A percentile compares a stretch with the other conserved stretches of the same genome.
Evolutionary conservation across 805 yeast genomes (phyloP).

Genomic region (Hyphopichia homilentoma): DNA sequence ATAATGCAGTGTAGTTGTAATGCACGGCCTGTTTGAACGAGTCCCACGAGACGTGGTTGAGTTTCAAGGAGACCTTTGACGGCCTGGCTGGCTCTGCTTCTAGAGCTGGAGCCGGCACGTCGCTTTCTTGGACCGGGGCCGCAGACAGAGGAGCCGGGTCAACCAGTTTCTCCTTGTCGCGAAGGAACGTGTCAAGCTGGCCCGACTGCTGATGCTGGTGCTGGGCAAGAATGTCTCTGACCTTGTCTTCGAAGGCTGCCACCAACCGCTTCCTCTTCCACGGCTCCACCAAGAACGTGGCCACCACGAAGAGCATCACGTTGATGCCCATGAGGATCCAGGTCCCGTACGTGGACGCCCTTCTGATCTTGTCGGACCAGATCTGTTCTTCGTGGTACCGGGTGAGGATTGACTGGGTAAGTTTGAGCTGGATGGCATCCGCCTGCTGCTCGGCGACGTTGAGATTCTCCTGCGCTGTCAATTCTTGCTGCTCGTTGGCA

Average conservation of each 20-base stretch:
- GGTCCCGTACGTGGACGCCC: constrained; percentile 97
- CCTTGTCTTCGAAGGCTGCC: constrained; percentile 77
- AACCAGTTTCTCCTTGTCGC: background rate
- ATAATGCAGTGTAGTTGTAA: constrained; percentile 13
- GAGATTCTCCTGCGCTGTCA: constrained; percentile 44
- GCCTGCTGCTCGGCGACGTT: constrained; percentile 55
- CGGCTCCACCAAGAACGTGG: constrained; percentile 89
- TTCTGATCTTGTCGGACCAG: constrained; percentile 95
- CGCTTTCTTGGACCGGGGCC: constrained; percentile 5
- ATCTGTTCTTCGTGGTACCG: constrained; percentile 96
- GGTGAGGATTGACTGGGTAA: constrained; percentile 75
- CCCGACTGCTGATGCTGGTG: constrained; percentile 4
- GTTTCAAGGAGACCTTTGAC: background rate
- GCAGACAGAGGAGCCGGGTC: constrained; percentile 1
- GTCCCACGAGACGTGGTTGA: constrained; percentile 11
- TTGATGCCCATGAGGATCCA: constrained; percentile 86
- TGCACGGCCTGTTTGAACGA: constrained; percentile 8
- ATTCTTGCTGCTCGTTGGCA: constrained; percentile 58
- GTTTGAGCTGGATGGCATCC: constrained; percentile 64
- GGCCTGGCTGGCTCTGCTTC: background rate
- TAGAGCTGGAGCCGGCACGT: background rate
- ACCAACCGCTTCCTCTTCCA: constrained; percentile 86
- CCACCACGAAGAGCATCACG: constrained; percentile 68
- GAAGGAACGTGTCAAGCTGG: constrained; percentile 2
- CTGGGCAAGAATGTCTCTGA: constrained; percentile 39